Base-by-base conservation (phyloP, 2,329 filamentous ascomycete genomes). In the Penicillium vulpinum region DNA sequence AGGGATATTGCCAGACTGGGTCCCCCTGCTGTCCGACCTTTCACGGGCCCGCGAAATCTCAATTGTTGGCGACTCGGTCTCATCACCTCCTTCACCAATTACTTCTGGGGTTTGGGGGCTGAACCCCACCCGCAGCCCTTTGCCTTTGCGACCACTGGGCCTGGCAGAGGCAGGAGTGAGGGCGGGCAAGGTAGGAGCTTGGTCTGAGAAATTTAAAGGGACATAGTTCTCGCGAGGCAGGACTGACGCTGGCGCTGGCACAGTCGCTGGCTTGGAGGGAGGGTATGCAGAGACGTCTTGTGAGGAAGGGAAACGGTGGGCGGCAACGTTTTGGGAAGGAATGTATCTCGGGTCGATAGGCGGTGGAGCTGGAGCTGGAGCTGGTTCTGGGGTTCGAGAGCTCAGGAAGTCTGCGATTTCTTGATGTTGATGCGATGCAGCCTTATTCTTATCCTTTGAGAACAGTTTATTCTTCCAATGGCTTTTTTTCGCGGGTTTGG, bases 1-100 rank as follows among this genome's bases (percentile, higher is more conserved):
- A 10, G 60, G 39, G 10, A 46, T 33, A 18, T 55, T 58, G 28
- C 50, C 56, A 9, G 62, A 51, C 33, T 65, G 60, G n/a, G 56
- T 21, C 36, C 59, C 54, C 36, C 55, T 64, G 18, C 62, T 41
- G 11, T 40, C 62, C 26, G 59, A 56, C 28, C 58, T 64, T 51
- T 61, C 70, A 70, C 64, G 71, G 69, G 58, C 79, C 70, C 79
- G 81, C 5, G 85, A 87, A 53, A 96, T 88, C 69, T 94, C 89
- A 21, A 85, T 79, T 2, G 87, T 84, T 2, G 90, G 89, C 9
- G 83, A 78, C 52, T 90, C 86, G 53, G 89, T 88, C 73, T 96
- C 92, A 68, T 97, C 93, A 33, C 93, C 93, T 56, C 93, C 93
- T 73, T 93, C 88, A 45, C 93, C 93, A 68, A 97, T 97, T 60